Base-by-base conservation (phyloP, 2,329 filamentous ascomycete genomes). In the Aspergillus phoenicis region DNA sequence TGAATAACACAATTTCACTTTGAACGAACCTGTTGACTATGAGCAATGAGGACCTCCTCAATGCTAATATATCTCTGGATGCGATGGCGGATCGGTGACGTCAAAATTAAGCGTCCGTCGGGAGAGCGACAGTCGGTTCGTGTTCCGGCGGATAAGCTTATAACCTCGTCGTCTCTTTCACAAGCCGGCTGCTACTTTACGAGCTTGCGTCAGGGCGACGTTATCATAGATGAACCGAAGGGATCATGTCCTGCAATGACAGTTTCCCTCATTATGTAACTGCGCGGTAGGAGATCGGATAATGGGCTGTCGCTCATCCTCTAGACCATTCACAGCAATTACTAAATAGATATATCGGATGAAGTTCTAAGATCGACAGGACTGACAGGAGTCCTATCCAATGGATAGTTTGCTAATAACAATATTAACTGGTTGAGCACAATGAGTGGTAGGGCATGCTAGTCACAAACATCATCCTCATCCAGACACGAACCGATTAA, bases 81-180 rank as follows among this genome's bases (percentile, higher is more conserved):
- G 2, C 2, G 53, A 56, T 33, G 28, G 38, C 20, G 28, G 17
- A 13, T 10, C 20, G 11, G 30, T 56, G 53, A 56, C 53, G 53
- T 56, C 53, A 56, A 55, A 24, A 33, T 47, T 45, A 17, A 33
- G 13, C 47, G 11, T 56, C 53, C 53, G 53, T 56, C 53, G 53
- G 53, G 24, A 15, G 39, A 15, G 24, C 26, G 8, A 49, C 26
- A 10, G 8, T 49, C 22, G 24, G 45, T 26, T 41, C 20, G 26
- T 24, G 39, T 56, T 33, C 52, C 53, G 53, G 26, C 41, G 53
- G 53, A 56, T 56, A 36, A 41, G 36, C 7, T 28, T 33, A 47
- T 33, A 47, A 20, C 45, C 45, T 45, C 22, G 3, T 28, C 7
- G 11, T 47, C 20, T 24, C 2, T 1, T 24, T 13, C 10, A 22